A percentile compares a stretch with the other conserved stretches of the same genome.
phyloP scores from a whole-genome alignment of 108 stramenopile genomes.

The Skeletonema tropicum region DNA sequence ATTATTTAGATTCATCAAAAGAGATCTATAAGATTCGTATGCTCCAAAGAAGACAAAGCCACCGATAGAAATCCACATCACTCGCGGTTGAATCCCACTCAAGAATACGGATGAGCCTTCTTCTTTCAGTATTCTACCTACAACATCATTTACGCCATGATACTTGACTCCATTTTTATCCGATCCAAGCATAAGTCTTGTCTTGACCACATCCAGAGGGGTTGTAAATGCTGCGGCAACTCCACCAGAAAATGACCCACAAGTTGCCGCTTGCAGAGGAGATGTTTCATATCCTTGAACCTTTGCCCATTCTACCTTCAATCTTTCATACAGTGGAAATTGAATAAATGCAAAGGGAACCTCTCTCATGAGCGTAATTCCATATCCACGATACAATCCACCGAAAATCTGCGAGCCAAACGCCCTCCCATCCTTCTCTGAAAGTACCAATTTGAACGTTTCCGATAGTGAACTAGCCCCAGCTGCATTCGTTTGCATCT shows the following conservation, averaged over 20 bases:
- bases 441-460: conserved; percentile 63
- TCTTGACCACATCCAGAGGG: conserved; percentile 92
- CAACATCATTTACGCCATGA: conserved; percentile 62
- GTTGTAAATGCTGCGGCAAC: conserved; percentile 88
- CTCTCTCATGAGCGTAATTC: conserved; percentile 89
- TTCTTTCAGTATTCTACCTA: conserved; percentile 53
- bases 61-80: conserved; percentile 97
- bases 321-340: conserved; percentile 86
- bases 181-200: conserved; percentile 86
- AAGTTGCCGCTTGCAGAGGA: conserved; percentile 78
- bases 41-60: conserved; percentile 99
- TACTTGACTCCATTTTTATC: conserved; percentile 75
- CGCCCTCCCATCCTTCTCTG: conserved; percentile 59
- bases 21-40: conserved; percentile 24
- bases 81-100: conserved; percentile 92
- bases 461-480: conserved; percentile 46
- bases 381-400: conserved; percentile 88
- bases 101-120: conserved; percentile 63
- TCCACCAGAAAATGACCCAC: conserved; percentile 81
- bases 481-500: conserved; percentile 88
- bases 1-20: no score
- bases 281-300: conserved; percentile 53
- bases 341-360: conserved; percentile 92
- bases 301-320: conserved; percentile 62
- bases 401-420: conserved; percentile 56